Base-by-base conservation (phyloP, 371 early-diverging fungal species). In the Nematocida sp. region DNA sequence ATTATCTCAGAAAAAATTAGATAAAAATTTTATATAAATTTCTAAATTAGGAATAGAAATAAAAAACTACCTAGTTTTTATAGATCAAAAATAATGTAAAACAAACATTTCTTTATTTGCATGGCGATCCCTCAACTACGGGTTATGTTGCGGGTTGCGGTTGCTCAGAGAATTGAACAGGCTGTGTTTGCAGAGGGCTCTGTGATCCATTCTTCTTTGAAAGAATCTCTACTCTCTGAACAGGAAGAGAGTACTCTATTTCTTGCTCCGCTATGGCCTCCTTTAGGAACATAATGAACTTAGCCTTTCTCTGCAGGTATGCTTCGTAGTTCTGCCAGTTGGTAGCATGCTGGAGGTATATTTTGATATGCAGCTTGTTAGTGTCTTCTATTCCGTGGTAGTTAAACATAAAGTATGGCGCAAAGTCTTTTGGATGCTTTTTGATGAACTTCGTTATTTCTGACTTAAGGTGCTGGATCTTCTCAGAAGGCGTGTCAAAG, bases 301-400 rank as follows among this genome's bases (percentile, higher is more conserved):
- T 66, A 28, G 80, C 80, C 61, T 77, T 82, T 59, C 68, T 66
- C 48, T 77, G 60, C n/a, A 85, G 66, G 75, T 82, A 85, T 33
- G 59, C 40, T 40, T 82, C 82, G 55, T 81, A 82, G 67, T 85
- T 81, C 78, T 85, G 85, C 76, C 77, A 79, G 66, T 81, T 85
- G 11, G 35, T 79, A 54, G 78, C 81, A 48, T 81, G 81, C 63
- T 83, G 84, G 53, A 85, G 77, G 36, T 80, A 82, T 18, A 85
- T 69, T 47, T 80, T 82, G 39, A 83, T 65, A 60, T 79, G 77
- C 4, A 85, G 78, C 55, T 82, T 85, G 49, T 80, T 82, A n/a
- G 78, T 42, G 64, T 85, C 78, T 55, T 81, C 82, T 38, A 85
- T 79, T n/a, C 7, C 71, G 36, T 85, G 83, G 66, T 82, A 82